Evolutionary conservation across 2,329 filamentous ascomycete genomes (phyloP), one percentile per base, ranked within the genome.

Genomic region (Alternaria tenuissima): DNA sequence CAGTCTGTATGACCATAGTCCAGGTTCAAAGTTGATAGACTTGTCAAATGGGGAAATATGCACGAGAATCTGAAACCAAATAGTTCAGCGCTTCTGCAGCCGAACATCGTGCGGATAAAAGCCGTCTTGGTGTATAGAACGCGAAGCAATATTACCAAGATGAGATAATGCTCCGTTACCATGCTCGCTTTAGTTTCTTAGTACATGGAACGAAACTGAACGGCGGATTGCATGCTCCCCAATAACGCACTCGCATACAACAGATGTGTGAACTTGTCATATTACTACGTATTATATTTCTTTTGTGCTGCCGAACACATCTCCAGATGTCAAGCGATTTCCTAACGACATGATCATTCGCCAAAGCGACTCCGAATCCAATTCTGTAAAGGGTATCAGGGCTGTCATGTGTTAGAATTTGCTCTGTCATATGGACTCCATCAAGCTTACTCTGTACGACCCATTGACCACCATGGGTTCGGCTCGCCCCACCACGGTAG

Each of bases 391-490:
- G 11, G 8, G 12, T 24, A 11, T 65, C 49, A 69, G 20, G 61
- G 61, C 67, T 70, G 47, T 34, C 36, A n/a, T 46, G 34, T 57
- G 62, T 69, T 34, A 71, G 63, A 34, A 26, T 53, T 32, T 42
- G 22, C 42, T 36, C 46, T 30, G 24, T 34, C 24, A 22, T 14
- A 16, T 39, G 26, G 14, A 20, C 34, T 36, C 55, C 22, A 16
- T 57, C 22, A 7, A 28, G 47, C 71, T 62, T 63, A 73, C 71
- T 49, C 44, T 55, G 42, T 66, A 67, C 49, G 62, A 65, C n/a
- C 75, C 74, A 57, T 76, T 71, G 28, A 70, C 74, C 41, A 77
- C 69, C 30, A 70, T 63, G 26, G 75, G 76, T 38, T 67, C 68
- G 38, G 72, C 57, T 28, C 70, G 68, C 18, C 73, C 75, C 43